Conservation (phyloP, 2,329 filamentous ascomycete genomes). For the Xylariomycetidae sp. region DNA sequence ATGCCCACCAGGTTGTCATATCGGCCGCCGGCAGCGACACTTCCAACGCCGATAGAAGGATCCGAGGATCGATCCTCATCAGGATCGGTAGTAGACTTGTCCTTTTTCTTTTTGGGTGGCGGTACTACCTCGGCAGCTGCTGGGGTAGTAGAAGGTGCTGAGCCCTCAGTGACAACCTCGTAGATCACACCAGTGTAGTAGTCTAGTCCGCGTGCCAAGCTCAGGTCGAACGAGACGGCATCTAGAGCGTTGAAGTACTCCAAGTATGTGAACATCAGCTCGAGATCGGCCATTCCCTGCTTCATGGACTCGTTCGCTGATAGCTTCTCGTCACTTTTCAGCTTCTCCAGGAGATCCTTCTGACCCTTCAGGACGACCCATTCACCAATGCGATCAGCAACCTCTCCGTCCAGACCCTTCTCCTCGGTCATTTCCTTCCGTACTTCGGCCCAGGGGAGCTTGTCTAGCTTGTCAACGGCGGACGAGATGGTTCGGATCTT, state of each 20-base stretch:
- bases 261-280: constrained; percentile 63
- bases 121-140: constrained; percentile 18
- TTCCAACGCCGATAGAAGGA: constrained; percentile 67
- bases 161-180: constrained; percentile 69
- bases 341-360: constrained; percentile 56
- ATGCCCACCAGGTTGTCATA: constrained; percentile 76
- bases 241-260: constrained; percentile 60
- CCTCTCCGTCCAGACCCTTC: constrained; percentile 61
- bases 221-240: constrained; percentile 68
- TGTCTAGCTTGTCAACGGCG: constrained; percentile 76
- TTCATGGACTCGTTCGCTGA: constrained; percentile 60
- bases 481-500: constrained; percentile 71
- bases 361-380: constrained; percentile 67
- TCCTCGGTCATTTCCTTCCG: constrained; percentile 73
- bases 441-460: constrained; percentile 70
- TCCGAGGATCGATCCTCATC: constrained; percentile 62
- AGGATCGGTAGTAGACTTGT: constrained; percentile 40
- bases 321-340: constrained; percentile 56
- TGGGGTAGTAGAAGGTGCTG: constrained; percentile 40
- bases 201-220: constrained; percentile 68
- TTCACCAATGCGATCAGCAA: constrained; percentile 69
- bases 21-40: constrained; percentile 69
- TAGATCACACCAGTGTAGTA: constrained; percentile 74
- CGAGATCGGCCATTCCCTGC: constrained; percentile 66
- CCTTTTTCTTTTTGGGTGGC: constrained; percentile 33